Evolutionary conservation across 352 stramenopile species (phyloP), one percentile per base, ranked within the genome.

Genomic region (Plasmopara viticola): DNA sequence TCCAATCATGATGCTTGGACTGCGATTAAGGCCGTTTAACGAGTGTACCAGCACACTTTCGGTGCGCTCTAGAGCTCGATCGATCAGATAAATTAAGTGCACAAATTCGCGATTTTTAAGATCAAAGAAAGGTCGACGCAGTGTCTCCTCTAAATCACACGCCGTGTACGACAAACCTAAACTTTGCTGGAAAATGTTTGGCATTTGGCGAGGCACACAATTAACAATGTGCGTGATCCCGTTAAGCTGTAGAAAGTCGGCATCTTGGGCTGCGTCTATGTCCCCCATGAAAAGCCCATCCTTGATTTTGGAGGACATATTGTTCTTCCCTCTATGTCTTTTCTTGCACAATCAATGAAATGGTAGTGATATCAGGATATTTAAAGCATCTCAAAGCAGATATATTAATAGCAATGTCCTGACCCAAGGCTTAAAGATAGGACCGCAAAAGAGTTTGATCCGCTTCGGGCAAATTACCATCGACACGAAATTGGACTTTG

Each of bases 271-370:
- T n/a, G 85, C 83, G 43, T 96, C 86, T 17, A 91, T 82, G 62
- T 97, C 90, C 56, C 89, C 90, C 62, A 97, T 91, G 70, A 97
- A 97, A 43, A 97, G 75, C 7, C 87, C 87, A 71, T 97, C 90
- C 68, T 95, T 96, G 58, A 97, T 89, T 66, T 96, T 96, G 30
- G 88, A 95, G 53, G 90, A 94, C 88, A 97, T 97, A 47, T 49
- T 53, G 43, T 55, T 48, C 28, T 29, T 42, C 38, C 13, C 9
- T 50, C 52, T 33, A 9, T 46, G 25, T 29, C 49, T 55, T 42
- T 54, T 40, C 55, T 44, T 18, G 48, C 44, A 56, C 48, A 10
- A 62, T 56, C 31, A 41, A 41, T 13, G 12, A 41, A 9, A 15
- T 41, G 37, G 12, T 18, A 18, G 37, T 15, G 14, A 17, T 9